Evolutionary conservation across 208 protist species (phyloP).

Genomic region (Herpetomonas samuelpessoai): DNA sequence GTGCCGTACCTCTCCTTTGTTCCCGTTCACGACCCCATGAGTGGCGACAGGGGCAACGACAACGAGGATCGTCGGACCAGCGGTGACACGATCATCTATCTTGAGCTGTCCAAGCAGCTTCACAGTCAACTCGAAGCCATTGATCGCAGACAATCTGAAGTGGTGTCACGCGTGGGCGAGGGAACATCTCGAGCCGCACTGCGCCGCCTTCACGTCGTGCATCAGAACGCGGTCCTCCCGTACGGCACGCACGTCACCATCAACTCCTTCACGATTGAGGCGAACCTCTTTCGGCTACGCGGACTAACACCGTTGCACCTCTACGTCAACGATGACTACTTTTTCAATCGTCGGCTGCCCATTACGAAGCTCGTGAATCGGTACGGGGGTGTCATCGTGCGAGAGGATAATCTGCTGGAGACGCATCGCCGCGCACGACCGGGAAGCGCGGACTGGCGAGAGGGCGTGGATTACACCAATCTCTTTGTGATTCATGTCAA

Average conservation of each 20-base stretch:
- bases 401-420: constrained; percentile 4
- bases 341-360: constrained; percentile 17
- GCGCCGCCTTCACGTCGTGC: constrained; percentile 16
- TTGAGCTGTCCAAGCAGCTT: too few relatives aligned
- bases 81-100: too few relatives aligned
- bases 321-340: constrained; percentile 35
- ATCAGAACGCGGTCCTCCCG: constrained; percentile 23
- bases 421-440: neutral
- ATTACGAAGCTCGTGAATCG: constrained; percentile 19
- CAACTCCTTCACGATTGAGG: constrained; percentile 24
- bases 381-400: constrained; percentile 18
- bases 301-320: constrained; percentile 19
- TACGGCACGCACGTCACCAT: constrained; percentile 19
- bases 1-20: too few relatives aligned
- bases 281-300: constrained; percentile 19
- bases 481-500: constrained; percentile 12
- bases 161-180: too few relatives aligned
- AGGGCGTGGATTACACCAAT: constrained; percentile 20
- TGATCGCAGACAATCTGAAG: too few relatives aligned
- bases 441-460: constrained; percentile 8
- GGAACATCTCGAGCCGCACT: too few relatives aligned
- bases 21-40: too few relatives aligned
- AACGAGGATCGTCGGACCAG: too few relatives aligned
- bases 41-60: too few relatives aligned
- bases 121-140: too few relatives aligned